A percentile compares a stretch with the other conserved stretches of the same genome.
phyloP scores from a whole-genome alignment of 805 yeast species.

The Saccharomycopsis lassenensis region DNA sequence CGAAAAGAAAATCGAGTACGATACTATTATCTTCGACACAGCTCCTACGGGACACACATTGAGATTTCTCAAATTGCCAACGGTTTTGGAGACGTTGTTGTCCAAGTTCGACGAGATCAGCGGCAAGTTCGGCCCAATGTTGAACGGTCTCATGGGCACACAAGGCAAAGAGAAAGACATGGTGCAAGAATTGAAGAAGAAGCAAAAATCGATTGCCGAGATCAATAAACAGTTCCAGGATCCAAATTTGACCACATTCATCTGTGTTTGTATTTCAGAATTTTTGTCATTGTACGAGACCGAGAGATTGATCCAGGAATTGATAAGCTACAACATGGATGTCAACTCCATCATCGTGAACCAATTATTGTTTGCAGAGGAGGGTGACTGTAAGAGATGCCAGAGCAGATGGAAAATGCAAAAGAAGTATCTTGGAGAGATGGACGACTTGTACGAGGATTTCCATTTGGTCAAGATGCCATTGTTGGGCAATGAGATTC shows the following conservation, averaged over 20 bases:
- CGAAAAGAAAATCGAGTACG: constrained; percentile 39
- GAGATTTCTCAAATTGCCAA: constrained; percentile 88
- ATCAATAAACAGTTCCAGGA: constrained; percentile 92
- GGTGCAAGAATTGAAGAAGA: constrained; percentile 65
- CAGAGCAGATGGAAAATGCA: constrained; percentile 93
- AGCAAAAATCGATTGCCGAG: constrained; percentile 71
- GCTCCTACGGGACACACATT: constrained; percentile 99
- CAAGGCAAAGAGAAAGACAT: constrained; percentile 52
- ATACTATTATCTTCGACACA: constrained; percentile 94
- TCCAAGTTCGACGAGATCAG: constrained; percentile 81
- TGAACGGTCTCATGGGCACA: constrained; percentile 67
- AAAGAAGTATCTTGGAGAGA: constrained; percentile 86
- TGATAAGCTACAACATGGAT: constrained; percentile 90
- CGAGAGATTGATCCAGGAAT: constrained; percentile 94
- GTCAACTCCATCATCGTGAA: constrained; percentile 94
- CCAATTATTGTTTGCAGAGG: constrained; percentile 83
- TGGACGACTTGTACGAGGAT: constrained; percentile 93
- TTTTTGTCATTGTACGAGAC: constrained; percentile 93
- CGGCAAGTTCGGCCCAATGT: constrained; percentile 82
- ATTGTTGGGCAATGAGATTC: constrained; percentile 83
- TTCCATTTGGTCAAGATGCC: constrained; percentile 96
- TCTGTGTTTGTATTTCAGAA: constrained; percentile 96
- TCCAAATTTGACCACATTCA: constrained; percentile 90
- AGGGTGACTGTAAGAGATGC: constrained; percentile 76
- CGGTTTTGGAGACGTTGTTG: constrained; percentile 78